phyloP scores from a whole-genome alignment of 345 rosid species.

The Corchorus olitorius region DNA sequence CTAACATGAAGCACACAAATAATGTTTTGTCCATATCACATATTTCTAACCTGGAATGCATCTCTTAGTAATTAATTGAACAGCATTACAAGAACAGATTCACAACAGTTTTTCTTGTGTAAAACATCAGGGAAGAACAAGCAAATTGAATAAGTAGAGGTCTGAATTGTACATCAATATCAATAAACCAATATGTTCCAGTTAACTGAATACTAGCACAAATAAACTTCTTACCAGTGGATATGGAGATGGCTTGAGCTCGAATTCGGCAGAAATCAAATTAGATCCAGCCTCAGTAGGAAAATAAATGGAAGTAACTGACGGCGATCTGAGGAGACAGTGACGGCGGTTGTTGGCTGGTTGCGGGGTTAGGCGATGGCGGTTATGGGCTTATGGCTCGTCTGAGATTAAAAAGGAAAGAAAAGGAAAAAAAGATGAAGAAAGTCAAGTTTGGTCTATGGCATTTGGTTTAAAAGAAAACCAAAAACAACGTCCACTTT shows the following conservation, averaged over 20 bases:
- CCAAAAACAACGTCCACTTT: no score
- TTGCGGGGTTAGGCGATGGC: no score
- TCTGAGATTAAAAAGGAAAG: no score
- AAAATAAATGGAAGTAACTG: background rate
- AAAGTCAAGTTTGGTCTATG: no score
- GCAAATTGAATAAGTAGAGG: background rate
- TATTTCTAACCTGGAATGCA: background rate
- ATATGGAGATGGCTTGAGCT: slow-evolving; percentile 87
- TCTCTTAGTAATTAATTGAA: background rate
- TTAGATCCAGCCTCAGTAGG: slow-evolving; percentile 30
- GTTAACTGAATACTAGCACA: background rate
- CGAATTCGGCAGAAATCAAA: slow-evolving; percentile 54
- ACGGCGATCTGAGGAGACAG: no score
- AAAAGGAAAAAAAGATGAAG: no score
- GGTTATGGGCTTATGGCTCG: no score
- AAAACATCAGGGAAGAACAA: background rate
- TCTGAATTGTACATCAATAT: background rate
- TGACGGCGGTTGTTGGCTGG: no score
- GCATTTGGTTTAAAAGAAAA: no score
- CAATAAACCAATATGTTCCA: no score
- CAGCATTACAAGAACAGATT: background rate
- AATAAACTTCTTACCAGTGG: slow-evolving; percentile 52
- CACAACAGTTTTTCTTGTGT: background rate
- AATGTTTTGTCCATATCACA: background rate
- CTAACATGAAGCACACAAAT: no score